Evolutionary conservation across 352 stramenopile genomes (phyloP).

Genomic region (Phytophthora meadii): DNA sequence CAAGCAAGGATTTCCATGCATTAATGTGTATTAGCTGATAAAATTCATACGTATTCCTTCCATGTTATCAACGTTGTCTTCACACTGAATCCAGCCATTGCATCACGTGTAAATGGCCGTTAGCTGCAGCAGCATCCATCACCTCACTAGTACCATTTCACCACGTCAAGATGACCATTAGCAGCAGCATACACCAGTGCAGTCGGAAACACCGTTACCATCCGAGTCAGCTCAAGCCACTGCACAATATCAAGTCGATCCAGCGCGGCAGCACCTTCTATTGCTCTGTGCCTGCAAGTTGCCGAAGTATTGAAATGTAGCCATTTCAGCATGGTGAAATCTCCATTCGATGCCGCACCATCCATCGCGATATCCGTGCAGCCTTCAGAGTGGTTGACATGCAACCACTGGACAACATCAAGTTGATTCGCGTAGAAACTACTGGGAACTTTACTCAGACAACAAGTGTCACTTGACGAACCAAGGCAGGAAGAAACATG

Average conservation of each 20-base stretch:
- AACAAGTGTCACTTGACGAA: background rate
- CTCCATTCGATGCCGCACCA: slow-evolving; percentile 1
- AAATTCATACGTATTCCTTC: too few relatives aligned
- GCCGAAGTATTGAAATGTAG: background rate
- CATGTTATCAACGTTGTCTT: too few relatives aligned
- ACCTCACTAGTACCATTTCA: slow-evolving; percentile 6
- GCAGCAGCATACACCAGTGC: slow-evolving; percentile 1
- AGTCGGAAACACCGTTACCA: background rate
- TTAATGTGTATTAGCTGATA: too few relatives aligned
- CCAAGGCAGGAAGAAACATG: background rate
- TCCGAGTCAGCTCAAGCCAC: background rate
- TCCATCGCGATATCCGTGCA: background rate
- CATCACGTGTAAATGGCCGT: background rate
- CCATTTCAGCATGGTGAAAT: slow-evolving; percentile 2
- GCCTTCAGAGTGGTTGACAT: background rate
- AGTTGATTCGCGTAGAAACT: background rate
- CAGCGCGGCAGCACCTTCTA: background rate
- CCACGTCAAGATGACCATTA: slow-evolving; percentile 1
- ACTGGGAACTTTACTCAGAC: background rate
- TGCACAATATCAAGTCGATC: slow-evolving; percentile 3
- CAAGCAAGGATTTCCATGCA: too few relatives aligned
- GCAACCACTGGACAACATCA: slow-evolving; percentile 1
- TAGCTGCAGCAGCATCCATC: background rate
- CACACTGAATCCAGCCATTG: background rate
- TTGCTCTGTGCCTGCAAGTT: background rate